Conservation (phyloP, 495 filamentous ascomycete species). For the Elasticomyces elasticus region DNA sequence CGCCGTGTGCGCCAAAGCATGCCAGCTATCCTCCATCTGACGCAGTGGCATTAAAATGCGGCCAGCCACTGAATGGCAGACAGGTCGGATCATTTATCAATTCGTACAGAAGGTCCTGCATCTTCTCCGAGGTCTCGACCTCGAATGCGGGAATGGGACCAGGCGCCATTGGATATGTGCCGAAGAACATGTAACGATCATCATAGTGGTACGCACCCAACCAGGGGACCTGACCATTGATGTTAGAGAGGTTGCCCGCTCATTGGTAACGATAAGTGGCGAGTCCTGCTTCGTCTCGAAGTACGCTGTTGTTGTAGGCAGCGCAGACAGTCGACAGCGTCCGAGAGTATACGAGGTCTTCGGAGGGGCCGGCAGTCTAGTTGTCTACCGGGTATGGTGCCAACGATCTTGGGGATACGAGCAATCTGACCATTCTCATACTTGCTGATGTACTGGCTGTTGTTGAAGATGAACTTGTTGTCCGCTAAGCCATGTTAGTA, state of each 20-base stretch:
- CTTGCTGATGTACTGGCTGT: constrained; percentile 5
- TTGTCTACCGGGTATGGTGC: constrained; percentile 6
- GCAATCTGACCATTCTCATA: constrained; percentile 10
- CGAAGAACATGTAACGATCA: constrained; percentile 16
- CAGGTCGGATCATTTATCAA: constrained; percentile 17
- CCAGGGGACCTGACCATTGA: constrained; percentile 21
- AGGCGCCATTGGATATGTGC: constrained; percentile 20
- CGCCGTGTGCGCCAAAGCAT: constrained; percentile 29
- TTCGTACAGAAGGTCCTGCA: constrained; percentile 16
- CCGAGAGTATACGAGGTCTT: not conserved
- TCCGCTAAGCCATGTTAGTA: not conserved
- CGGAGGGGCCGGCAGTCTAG: not conserved
- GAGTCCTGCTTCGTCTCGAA: not conserved
- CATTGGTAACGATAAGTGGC: constrained; percentile 13
- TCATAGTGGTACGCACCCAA: constrained; percentile 15
- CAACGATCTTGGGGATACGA: constrained; percentile 15
- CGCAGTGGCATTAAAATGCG: constrained; percentile 5
- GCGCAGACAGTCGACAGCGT: not conserved
- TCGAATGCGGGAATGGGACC: not conserved
- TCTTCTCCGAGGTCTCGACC: constrained; percentile 7
- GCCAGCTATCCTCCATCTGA: constrained; percentile 24
- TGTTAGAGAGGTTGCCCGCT: constrained; percentile 22
- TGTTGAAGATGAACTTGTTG: constrained; percentile 1
- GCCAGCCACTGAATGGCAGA: constrained; percentile 15
- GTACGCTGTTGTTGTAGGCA: not conserved